phyloP scores from a whole-genome alignment of 108 stramenopile species.

The Fragilaria crotonensis region DNA sequence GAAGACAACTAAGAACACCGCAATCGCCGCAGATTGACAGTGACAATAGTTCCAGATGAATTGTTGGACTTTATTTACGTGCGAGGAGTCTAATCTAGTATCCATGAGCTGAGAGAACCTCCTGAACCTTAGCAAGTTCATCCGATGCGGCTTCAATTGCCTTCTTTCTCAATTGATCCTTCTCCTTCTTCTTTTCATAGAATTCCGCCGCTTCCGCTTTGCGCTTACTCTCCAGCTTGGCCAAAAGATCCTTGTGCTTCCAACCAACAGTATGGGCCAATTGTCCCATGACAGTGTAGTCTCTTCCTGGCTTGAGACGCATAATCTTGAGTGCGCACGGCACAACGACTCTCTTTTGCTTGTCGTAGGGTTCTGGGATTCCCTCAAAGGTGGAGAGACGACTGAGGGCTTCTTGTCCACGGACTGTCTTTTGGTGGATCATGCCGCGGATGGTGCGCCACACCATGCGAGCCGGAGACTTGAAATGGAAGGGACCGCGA shows the following conservation, averaged over 20 bases:
- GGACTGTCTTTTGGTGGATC: constrained; percentile 96
- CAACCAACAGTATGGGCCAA: constrained; percentile 94
- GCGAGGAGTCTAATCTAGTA: constrained; percentile 73
- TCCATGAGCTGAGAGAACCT: constrained; percentile 75
- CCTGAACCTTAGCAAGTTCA: constrained; percentile 80
- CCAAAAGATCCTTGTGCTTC: constrained; percentile 94
- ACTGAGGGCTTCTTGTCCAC: constrained; percentile 90
- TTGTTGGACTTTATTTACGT: too few relatives aligned
- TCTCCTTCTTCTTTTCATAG: constrained; percentile 94
- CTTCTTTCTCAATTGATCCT: constrained; percentile 55
- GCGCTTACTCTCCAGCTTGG: constrained; percentile 89
- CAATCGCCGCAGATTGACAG: too few relatives aligned
- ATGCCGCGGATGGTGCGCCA: constrained; percentile 99
- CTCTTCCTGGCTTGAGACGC: constrained; percentile 86
- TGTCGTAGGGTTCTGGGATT: constrained; percentile 97
- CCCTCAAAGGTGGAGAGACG: constrained; percentile 98
- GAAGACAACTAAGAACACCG: too few relatives aligned
- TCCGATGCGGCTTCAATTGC: constrained; percentile 67
- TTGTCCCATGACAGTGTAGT: constrained; percentile 91
- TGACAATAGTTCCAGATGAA: too few relatives aligned
- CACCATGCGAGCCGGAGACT: constrained; percentile 93
- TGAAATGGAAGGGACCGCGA: constrained; percentile 96
- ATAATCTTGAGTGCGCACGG: constrained; percentile 95
- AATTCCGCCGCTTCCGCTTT: constrained; percentile 89
- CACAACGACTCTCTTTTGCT: constrained; percentile 97